Evolutionary conservation across 2,329 filamentous ascomycete species (phyloP), one percentile per base, ranked within the genome.

Genomic region (Endoconidiophora polonica): DNA sequence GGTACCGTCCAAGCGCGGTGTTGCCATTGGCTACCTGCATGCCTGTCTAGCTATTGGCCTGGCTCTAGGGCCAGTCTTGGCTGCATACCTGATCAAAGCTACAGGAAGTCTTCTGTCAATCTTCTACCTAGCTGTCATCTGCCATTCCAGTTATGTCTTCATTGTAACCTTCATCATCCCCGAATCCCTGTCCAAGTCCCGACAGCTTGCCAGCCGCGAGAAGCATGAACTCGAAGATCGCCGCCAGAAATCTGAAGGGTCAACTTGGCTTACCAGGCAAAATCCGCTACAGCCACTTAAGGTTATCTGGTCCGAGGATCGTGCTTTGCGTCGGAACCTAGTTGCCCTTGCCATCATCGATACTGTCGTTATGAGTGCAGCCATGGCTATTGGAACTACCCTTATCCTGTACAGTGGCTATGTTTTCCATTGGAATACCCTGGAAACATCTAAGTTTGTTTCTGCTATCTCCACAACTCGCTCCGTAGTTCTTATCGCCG

Each of bases 31-130:
- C 5, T 90, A 88, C 61, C 81, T 96, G 58, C 86, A 96, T 58
- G 87, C 86, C 9, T 87, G 82, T 57, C 70, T 98, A 6, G 96
- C 94, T 63, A 73, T 76, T 1, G 91, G 91, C n/a, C 77, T 96
- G 43, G 90, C 91, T 0, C 65, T 90, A 29, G 91, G 91, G 0
- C 91, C 91, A 5, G 71, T 93, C 2, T 60, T 94, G 20, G 82
- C 87, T 0, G 88, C 83, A 2, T 81, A 84, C 57, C 69, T 95
- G 41, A 81, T 94, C 58, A 76, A 83, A 58, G 74, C 71, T 62
- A 88, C 84, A 0, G 83, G 84, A 5, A 77, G 76, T 41, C 70
- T 93, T 14, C 62, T 95, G 5, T 75, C 78, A n/a, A 75, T 94
- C 44, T 96, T 98, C 62, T 94, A 93, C 61, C 69, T 87, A 38